A percentile compares a stretch with the other conserved stretches of the same genome.
These are phyloP conservation scores for Aspergillus incahuasiensis DNA, from an alignment of 495 filamentous ascomycete genomes.

Conservation along the genomic window DNA sequence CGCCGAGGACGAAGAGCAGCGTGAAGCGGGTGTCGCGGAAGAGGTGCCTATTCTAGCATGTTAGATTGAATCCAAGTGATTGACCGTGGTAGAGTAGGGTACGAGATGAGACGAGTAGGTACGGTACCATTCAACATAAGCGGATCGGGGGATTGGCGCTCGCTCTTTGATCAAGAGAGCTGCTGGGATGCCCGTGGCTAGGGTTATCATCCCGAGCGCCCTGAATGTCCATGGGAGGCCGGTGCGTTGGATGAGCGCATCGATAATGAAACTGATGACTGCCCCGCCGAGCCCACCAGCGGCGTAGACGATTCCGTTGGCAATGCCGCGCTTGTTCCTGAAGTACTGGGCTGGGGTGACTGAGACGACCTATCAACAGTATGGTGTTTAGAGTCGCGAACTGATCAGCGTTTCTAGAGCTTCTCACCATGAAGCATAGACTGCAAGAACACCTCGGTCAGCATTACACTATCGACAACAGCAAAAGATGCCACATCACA, in stretches of 20 bases:
- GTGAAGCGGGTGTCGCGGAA: slow-evolving; percentile 48
- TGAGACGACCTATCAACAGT: slow-evolving; percentile 37
- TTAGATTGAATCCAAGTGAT: no score
- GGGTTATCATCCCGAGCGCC: slow-evolving; percentile 43
- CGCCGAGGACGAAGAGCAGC: slow-evolving; percentile 49
- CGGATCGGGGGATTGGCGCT: slow-evolving; percentile 33
- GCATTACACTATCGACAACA: background rate
- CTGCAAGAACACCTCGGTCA: background rate
- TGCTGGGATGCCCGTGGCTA: slow-evolving; percentile 50
- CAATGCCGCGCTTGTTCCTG: slow-evolving; percentile 47
- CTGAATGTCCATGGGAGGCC: slow-evolving; percentile 54
- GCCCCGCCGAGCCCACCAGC: slow-evolving; percentile 52
- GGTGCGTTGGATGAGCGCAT: slow-evolving; percentile 41
- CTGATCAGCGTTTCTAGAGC: background rate
- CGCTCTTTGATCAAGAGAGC: slow-evolving; percentile 55
- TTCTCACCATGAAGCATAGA: slow-evolving; percentile 19
- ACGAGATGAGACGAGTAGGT: no score
- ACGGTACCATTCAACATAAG: slow-evolving; percentile 51
- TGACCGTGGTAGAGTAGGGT: no score
- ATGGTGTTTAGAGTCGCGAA: background rate
- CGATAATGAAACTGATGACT: slow-evolving; percentile 44
- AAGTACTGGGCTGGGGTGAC: slow-evolving; percentile 53
- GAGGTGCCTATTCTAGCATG: slow-evolving; percentile 29
- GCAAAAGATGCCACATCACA: slow-evolving; percentile 7
- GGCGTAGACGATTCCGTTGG: slow-evolving; percentile 53